A percentile compares a stretch with the other conserved stretches of the same genome.
These are phyloP conservation scores for Backusella psychrophila DNA, from an alignment of 192 early-diverging fungal genomes.

Conservation along the genomic window DNA sequence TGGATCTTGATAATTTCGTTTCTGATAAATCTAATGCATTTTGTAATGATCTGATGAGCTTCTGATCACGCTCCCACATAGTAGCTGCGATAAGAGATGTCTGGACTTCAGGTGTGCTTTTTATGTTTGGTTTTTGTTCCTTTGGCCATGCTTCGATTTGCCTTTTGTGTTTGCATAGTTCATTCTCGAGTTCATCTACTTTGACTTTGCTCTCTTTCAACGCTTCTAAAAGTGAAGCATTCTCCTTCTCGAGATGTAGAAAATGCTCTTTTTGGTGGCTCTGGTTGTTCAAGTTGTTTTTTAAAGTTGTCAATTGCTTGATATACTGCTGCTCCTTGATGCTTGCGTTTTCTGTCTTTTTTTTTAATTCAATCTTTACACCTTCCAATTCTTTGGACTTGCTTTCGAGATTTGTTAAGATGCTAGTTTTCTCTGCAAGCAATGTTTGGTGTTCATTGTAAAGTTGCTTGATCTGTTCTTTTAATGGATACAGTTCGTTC, in stretches of 20 bases:
- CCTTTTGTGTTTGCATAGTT: not conserved
- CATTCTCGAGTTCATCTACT: not conserved
- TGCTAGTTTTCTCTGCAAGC: not conserved
- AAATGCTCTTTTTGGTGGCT: not conserved
- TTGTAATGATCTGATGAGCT: not conserved
- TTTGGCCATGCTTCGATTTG: not conserved
- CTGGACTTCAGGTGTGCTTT: not conserved
- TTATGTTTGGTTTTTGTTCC: not conserved
- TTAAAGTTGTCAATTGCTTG: not conserved
- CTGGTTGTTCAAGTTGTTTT: not conserved
- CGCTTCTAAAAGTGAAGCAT: not conserved
- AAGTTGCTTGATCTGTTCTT: not conserved
- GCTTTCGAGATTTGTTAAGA: not conserved
- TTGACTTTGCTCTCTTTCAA: not conserved
- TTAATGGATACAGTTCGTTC: not conserved
- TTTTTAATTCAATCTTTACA: not conserved
- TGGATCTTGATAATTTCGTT: not conserved
- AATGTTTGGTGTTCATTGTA: not conserved
- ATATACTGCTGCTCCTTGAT: not conserved
- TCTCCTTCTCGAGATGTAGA: not conserved
- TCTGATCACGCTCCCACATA: slow-evolving; percentile 10
- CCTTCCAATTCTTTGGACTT: not conserved
- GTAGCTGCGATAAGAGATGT: not conserved
- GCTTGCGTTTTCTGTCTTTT: not conserved
- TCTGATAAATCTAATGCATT: not conserved